A percentile compares a stretch with the other conserved stretches of the same genome.
Conservation (phyloP, 2,329 filamentous ascomycete genomes). For the Thermothelomyces thermophilus region DNA sequence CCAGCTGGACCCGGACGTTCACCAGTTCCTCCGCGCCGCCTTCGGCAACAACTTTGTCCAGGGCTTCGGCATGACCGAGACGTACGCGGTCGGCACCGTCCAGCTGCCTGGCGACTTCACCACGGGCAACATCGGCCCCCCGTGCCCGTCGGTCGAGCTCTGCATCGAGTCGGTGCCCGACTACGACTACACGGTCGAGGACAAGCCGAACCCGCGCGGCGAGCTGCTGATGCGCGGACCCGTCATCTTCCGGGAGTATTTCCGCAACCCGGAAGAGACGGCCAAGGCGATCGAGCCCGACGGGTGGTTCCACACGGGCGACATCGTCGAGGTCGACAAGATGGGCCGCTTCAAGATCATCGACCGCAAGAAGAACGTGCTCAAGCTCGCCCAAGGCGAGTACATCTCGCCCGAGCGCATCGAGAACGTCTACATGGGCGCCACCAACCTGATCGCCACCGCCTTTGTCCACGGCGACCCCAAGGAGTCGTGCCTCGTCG, state of each 20-base stretch:
- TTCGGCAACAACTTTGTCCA: slow-evolving; percentile 75
- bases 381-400: slow-evolving; percentile 95
- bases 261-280: slow-evolving; percentile 84
- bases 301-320: slow-evolving; percentile 96
- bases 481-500: slow-evolving; percentile 74
- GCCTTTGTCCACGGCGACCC: slow-evolving; percentile 90
- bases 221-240: slow-evolving; percentile 80
- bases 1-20: slow-evolving; percentile 80
- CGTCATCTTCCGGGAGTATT: slow-evolving; percentile 80
- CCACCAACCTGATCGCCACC: slow-evolving; percentile 67
- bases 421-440: slow-evolving; percentile 87
- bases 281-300: slow-evolving; percentile 73
- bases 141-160: slow-evolving; percentile 61
- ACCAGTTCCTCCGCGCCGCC: slow-evolving; percentile 80
- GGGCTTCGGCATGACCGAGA: slow-evolving; percentile 91
- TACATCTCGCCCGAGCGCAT: slow-evolving; percentile 97
- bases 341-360: slow-evolving; percentile 86
- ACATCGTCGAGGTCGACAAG: slow-evolving; percentile 80
- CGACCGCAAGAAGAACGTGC: slow-evolving; percentile 97
- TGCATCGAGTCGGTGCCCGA: slow-evolving; percentile 85
- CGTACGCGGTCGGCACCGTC: slow-evolving; percentile 69
- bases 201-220: slow-evolving; percentile 84
- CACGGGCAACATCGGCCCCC: slow-evolving; percentile 73
- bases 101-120: slow-evolving; percentile 67
- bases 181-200: slow-evolving; percentile 83